These are phyloP conservation scores for Magnaporthiopsis poae DNA, from an alignment of 2,329 filamentous ascomycete genomes.

Conservation along the genomic window DNA sequence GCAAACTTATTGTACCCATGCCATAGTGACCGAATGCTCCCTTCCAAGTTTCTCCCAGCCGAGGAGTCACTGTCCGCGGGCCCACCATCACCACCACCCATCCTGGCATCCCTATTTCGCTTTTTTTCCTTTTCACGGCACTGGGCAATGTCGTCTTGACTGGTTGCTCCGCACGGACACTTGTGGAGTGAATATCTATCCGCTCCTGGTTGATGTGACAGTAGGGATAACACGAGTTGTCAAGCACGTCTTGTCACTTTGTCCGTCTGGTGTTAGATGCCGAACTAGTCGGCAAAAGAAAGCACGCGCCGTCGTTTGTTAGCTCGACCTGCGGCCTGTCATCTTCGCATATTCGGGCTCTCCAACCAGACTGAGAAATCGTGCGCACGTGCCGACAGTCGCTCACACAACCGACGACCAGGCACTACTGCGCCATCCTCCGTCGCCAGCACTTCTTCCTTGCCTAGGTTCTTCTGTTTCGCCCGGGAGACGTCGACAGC, in stretches of 20 bases:
- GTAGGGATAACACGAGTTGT: not conserved
- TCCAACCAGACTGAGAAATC: too few relatives aligned
- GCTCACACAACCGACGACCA: too few relatives aligned
- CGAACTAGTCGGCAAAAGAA: not conserved
- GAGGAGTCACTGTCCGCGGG: not conserved
- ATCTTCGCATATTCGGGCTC: not conserved
- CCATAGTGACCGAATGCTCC: not conserved
- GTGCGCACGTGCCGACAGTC: not conserved
- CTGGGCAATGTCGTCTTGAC: not conserved
- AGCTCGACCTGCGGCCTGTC: too few relatives aligned
- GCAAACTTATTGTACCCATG: not conserved
- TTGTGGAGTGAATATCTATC: not conserved
- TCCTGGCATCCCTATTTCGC: not conserved
- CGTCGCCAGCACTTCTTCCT: not conserved
- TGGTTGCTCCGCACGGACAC: not conserved
- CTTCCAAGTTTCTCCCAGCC: not conserved
- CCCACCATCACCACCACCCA: not conserved
- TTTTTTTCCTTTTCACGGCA: not conserved
- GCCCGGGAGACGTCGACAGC: not conserved
- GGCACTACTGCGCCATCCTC: not conserved
- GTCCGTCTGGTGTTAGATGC: not conserved
- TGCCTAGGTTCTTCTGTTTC: not conserved
- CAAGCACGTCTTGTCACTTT: not conserved
- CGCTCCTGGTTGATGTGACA: not conserved
- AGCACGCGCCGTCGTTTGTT: not conserved